Conservation (phyloP, 345 rosid species). For the Acer campestre region DNA sequence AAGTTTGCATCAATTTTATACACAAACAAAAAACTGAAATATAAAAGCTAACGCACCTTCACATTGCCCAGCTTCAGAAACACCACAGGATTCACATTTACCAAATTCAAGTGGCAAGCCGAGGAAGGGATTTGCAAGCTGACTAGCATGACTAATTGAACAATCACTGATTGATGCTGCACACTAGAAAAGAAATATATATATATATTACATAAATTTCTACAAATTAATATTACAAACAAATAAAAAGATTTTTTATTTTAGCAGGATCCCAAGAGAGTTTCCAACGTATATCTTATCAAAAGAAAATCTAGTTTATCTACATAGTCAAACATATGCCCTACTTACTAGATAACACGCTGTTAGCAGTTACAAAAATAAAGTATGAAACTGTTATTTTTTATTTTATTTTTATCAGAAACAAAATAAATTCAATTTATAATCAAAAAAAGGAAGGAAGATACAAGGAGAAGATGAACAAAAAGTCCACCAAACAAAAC, state of each 20-base stretch:
- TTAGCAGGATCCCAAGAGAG: not conserved
- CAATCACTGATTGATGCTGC: slow-evolving; percentile 73
- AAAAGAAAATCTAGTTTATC: not conserved
- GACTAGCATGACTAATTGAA: slow-evolving; percentile 72
- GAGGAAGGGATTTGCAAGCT: slow-evolving; percentile 79
- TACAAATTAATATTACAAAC: slow-evolving; percentile 1
- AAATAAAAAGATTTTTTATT: slow-evolving; percentile 15
- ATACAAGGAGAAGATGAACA: not conserved
- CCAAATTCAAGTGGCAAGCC: slow-evolving; percentile 94
- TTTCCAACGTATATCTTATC: not conserved
- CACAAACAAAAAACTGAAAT: not conserved
- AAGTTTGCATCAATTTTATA: not conserved
- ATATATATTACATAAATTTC: slow-evolving; percentile 7
- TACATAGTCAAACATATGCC: not conserved
- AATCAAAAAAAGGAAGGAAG: not conserved
- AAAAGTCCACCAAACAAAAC: not conserved
- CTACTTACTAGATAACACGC: not conserved
- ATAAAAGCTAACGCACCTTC: slow-evolving; percentile 56
- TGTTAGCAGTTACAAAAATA: not conserved
- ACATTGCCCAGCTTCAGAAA: slow-evolving; percentile 77
- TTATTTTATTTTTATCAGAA: not conserved
- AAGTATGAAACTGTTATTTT: not conserved
- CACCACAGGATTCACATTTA: slow-evolving; percentile 90
- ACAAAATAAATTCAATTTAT: not conserved
- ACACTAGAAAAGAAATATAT: slow-evolving; percentile 30